phyloP scores from a whole-genome alignment of 371 early-diverging fungal species.

The Apophysomyces variabilis region DNA sequence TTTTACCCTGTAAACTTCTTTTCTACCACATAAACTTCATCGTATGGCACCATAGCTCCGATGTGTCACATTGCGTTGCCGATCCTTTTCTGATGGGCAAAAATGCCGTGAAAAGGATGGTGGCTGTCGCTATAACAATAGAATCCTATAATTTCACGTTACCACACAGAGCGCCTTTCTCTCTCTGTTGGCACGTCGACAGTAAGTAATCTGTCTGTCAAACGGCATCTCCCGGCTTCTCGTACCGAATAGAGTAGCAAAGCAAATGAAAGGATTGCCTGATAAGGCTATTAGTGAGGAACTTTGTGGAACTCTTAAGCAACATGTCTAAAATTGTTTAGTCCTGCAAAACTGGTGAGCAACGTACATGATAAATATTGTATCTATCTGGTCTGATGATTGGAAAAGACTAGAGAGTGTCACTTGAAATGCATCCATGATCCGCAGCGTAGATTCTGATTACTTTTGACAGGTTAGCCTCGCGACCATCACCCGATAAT shows the following conservation, averaged over 20 bases:
- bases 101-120: not conserved
- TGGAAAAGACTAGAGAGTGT: too few species aligned
- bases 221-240: not conserved
- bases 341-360: too few species aligned
- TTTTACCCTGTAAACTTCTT: constrained; percentile 1
- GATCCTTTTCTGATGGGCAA: constrained; percentile 2
- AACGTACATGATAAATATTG: too few species aligned
- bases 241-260: not conserved
- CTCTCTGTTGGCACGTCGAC: not conserved
- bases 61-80: not conserved
- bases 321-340: too few species aligned
- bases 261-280: constrained; percentile 11
- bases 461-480: too few species aligned
- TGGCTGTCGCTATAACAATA: not conserved
- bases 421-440: too few species aligned
- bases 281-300: not conserved
- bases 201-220: not conserved
- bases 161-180: not conserved
- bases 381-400: too few species aligned
- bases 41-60: not conserved
- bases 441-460: too few species aligned
- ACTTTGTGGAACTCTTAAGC: too few species aligned
- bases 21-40: constrained; percentile 2
- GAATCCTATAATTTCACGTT: too few species aligned
- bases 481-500: too few species aligned